phyloP scores from a whole-genome alignment of 306 rosid genomes.

The Vigna radiata region DNA sequence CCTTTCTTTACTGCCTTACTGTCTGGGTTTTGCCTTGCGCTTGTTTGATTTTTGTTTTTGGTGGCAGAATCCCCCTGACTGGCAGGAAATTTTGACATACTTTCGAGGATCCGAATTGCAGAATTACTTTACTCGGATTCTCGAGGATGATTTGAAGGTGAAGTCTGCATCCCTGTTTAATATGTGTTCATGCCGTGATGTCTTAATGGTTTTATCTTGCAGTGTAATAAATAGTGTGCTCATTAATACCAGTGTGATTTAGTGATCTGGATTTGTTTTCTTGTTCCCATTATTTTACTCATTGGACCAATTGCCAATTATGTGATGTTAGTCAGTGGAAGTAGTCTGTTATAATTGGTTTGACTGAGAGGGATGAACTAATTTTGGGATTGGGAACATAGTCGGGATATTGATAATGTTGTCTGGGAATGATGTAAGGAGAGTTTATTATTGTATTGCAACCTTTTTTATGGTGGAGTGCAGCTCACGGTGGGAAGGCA shows the following conservation, averaged over 20 bases:
- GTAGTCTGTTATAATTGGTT: constrained; percentile 14
- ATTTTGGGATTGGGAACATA: not conserved
- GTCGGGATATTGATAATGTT: not conserved
- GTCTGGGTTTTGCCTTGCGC: constrained; percentile 20
- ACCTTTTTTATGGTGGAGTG: not conserved
- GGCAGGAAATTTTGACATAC: constrained; percentile 95
- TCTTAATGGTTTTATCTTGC: constrained; percentile 8
- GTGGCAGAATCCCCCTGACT: constrained; percentile 92
- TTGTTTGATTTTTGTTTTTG: constrained; percentile 20
- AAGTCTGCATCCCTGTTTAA: constrained; percentile 9
- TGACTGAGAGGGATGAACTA: not conserved
- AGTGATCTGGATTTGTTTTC: not conserved
- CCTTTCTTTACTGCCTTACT: constrained; percentile 11
- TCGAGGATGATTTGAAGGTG: constrained; percentile 96
- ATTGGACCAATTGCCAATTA: not conserved
- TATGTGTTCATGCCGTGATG: not conserved
- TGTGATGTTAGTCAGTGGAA: not conserved
- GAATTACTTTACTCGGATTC: constrained; percentile 91
- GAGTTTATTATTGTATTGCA: not conserved
- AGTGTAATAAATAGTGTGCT: not conserved
- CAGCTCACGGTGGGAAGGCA: not conserved
- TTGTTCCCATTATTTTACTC: not conserved
- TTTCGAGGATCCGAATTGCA: constrained; percentile 98
- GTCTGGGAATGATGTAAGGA: not conserved
- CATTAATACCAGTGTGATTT: not conserved